Base-by-base conservation (phyloP, 1,139 yeast species). In the Kazachstania sp. region DNA sequence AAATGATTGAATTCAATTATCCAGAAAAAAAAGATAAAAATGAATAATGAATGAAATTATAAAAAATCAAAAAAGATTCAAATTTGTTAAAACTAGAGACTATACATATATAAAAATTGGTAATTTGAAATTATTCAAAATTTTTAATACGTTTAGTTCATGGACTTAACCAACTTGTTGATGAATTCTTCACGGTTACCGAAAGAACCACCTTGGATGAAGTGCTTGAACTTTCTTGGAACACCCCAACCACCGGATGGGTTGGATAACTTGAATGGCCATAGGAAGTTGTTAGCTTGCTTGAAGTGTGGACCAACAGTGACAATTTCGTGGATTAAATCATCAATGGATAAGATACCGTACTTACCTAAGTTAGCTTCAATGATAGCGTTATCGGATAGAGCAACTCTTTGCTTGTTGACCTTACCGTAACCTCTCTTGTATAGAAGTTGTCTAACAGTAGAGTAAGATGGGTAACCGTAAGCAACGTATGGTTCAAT, bases 241-340 rank as follows among this genome's bases (percentile, higher is more conserved):
- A 88, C 86, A 78, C 97, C 95, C 97, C 96, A 92, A 75, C 98
- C 98, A 74, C 98, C 98, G 73, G 82, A 81, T 73, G 98, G 98
- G 84, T 87, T 88, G 68, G 97, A 88, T 72, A 92, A 85, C 83
- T 90, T 86, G 95, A 92, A 92, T 77, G 98, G 98, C 97, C 97
- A 92, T 78, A 92, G 81, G 82, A 92, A 92, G 97, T 92, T 92
- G 88, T 87, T 86, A 67, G 88, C 98, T 81, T 92, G 97, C 83
- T 92, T 92, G 90, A 92, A 92, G 92, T 88, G 87, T 73, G 97
- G 97, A 72, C 97, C 97, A 72, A 90, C 97, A 60, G 97, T 85
- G 86, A 79, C 84, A 70, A 92, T 86, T 81, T 92, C 98, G 85
- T 92, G 98, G 75, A 92, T 86, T 77, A 92, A 82, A 74, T 92